phyloP scores from a whole-genome alignment of 306 rosid genomes.

The Cucumis sativus region Cucumber_9930_V3 NC_026661.2:16102501-16103000 shows the following conservation, averaged over 20 bases:
- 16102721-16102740: not conserved
- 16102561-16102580: not conserved
- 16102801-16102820: not conserved
- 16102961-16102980: not conserved
- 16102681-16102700: not conserved
- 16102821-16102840: not conserved
- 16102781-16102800: not conserved
- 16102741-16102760: not conserved
- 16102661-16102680: not conserved
- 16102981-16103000: not conserved
- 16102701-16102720: not conserved
- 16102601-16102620: not conserved
- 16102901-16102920: not conserved
- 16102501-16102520: not conserved
- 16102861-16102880: not conserved
- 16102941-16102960: not conserved
- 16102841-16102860: not conserved
- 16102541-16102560: not conserved
- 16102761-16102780: not conserved
- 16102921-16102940: not conserved
- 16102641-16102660: not conserved
- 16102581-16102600: not conserved
- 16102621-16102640: not conserved
- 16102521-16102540: not conserved
- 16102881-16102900: not conserved